These are phyloP conservation scores for Peribolospora kevripleyi DNA, from an alignment of 768 basidiomycete species.

Conservation along the genomic window DNA sequence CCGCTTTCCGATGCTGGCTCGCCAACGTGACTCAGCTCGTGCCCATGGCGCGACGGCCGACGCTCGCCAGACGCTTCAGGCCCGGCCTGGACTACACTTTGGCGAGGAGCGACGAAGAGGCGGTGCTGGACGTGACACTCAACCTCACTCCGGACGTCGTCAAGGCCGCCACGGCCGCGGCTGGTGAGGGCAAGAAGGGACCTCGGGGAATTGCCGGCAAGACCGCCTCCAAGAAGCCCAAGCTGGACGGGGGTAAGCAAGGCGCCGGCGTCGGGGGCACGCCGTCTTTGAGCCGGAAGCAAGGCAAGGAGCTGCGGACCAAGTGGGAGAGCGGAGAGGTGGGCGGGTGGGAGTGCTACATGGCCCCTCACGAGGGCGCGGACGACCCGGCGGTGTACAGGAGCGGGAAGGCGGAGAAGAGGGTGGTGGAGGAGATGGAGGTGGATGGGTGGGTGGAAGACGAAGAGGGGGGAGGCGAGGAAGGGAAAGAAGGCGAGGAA, in stretches of 20 bases:
- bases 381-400: constrained; percentile 91
- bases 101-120: constrained; percentile 62
- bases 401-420: constrained; percentile 28
- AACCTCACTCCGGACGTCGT: constrained; percentile 44
- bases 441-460: neutral
- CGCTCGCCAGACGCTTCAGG: constrained; percentile 68
- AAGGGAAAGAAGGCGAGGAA: constrained; percentile 6
- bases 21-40: constrained; percentile 43
- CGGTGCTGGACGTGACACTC: constrained; percentile 60
- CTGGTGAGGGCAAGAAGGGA: constrained; percentile 16
- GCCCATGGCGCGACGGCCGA: constrained; percentile 36
- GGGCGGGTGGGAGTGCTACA: constrained; percentile 97
- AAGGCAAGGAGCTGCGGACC: too few species aligned
- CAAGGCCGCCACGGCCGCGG: constrained; percentile 14
- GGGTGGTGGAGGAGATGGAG: neutral
- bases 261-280: constrained; percentile 22
- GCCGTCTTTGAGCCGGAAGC: too few species aligned
- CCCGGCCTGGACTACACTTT: constrained; percentile 88
- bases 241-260: constrained; percentile 17
- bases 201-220: constrained; percentile 13
- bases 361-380: constrained; percentile 80
- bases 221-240: constrained; percentile 13
- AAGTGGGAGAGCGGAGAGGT: constrained; percentile 46
- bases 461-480: constrained; percentile 10
- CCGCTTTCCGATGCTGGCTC: constrained; percentile 30